A percentile compares a stretch with the other conserved stretches of the same genome.
These are phyloP conservation scores for Sechiopsis laciniata DNA, from an alignment of 306 rosid species.

Conservation along the genomic window DNA sequence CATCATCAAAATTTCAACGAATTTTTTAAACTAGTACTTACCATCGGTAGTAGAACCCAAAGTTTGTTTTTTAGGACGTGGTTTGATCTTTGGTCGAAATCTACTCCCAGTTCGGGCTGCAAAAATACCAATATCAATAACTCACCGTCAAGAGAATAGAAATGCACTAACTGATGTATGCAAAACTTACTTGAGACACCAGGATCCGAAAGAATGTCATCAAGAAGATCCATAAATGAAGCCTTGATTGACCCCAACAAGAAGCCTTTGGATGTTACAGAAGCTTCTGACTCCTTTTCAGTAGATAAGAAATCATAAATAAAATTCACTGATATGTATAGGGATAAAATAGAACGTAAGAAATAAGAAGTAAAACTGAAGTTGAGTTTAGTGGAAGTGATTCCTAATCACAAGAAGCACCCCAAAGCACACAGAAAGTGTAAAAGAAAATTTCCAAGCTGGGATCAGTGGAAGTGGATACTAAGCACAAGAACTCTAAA, in stretches of 20 bases:
- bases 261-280: not conserved
- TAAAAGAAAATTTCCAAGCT: not conserved
- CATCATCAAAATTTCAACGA: not conserved
- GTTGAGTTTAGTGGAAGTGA: not conserved
- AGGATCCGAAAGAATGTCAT: conserved; percentile 41
- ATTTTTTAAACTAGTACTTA: conserved; percentile 29
- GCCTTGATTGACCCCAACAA: conserved; percentile 1
- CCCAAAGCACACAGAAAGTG: not conserved
- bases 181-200: conserved; percentile 27
- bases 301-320: conserved; percentile 4
- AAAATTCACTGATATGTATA: not conserved
- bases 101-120: conserved; percentile 41
- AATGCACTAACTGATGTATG: not conserved
- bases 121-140: conserved; percentile 17
- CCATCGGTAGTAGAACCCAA: conserved; percentile 33
- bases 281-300: not conserved
- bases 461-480: not conserved
- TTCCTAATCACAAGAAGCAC: not conserved
- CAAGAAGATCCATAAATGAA: conserved; percentile 52
- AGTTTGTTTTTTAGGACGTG: conserved; percentile 35
- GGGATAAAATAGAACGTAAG: not conserved
- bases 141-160: not conserved
- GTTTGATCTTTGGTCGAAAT: conserved; percentile 60
- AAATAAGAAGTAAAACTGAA: not conserved
- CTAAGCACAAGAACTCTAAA: not conserved